These are phyloP conservation scores for Carex cristatella DNA, from an alignment of 176 grass and related monocot genomes.

Conservation along the genomic window DNA sequence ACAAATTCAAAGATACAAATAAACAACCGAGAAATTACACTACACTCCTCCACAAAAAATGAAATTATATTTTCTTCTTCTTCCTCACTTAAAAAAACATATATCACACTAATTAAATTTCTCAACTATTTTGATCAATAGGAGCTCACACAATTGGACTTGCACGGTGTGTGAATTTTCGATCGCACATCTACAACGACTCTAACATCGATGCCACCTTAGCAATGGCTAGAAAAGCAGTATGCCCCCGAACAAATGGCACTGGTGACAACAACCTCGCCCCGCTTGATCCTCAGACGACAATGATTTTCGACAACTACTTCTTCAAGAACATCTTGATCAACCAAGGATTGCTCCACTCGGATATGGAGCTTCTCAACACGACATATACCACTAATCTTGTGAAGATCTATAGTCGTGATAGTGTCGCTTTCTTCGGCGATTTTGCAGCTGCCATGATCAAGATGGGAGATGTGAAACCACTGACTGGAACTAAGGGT, in stretches of 20 bases:
- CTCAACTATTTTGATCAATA: slow-evolving; percentile 1
- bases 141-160: slow-evolving; percentile 64
- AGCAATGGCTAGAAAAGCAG: slow-evolving; percentile 3
- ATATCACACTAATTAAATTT: neutral
- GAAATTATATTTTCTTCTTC: neutral
- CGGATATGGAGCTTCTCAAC: slow-evolving; percentile 23
- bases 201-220: slow-evolving; percentile 38
- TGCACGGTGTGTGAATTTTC: slow-evolving; percentile 50
- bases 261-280: slow-evolving; percentile 55
- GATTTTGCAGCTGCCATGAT: slow-evolving; percentile 14
- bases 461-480: slow-evolving; percentile 23
- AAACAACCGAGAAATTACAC: neutral
- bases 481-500: slow-evolving; percentile 21
- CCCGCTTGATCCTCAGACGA: slow-evolving; percentile 25
- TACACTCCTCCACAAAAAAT: neutral
- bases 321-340: slow-evolving; percentile 20
- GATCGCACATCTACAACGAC: slow-evolving; percentile 58
- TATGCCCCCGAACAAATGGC: slow-evolving; percentile 25
- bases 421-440: slow-evolving; percentile 15
- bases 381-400: neutral
- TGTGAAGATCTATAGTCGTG: slow-evolving; percentile 14
- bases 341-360: slow-evolving; percentile 26
- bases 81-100: neutral
- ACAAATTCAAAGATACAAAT: neutral
- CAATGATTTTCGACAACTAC: slow-evolving; percentile 21